A percentile compares a stretch with the other conserved stretches of the same genome.
phyloP scores from a whole-genome alignment of 2,329 filamentous ascomycete genomes.

The Penicillium sp. region DNA sequence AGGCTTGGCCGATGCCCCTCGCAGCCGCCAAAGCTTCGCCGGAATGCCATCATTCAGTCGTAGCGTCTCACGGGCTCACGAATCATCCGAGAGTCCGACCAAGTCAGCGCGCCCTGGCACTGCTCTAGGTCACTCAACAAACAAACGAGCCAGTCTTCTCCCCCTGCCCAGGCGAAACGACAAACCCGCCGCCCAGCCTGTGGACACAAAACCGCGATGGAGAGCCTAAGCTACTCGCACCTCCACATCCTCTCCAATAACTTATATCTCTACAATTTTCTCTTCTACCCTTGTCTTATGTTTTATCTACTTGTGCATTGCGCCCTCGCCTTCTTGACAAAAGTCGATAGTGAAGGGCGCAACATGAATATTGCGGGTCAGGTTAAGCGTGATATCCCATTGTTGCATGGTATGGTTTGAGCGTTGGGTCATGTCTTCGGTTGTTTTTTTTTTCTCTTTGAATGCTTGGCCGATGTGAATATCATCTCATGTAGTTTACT shows the following conservation, averaged over 20 bases:
- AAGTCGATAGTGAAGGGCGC: neutral
- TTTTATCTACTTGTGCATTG: slow-evolving; percentile 13
- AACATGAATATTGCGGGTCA: slow-evolving; percentile 19
- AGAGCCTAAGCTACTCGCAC: slow-evolving; percentile 12
- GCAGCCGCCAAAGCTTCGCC: slow-evolving; percentile 41
- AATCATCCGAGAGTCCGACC: slow-evolving; percentile 25
- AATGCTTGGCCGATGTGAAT: slow-evolving; percentile 13
- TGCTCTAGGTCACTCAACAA: slow-evolving; percentile 38
- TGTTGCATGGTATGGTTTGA: slow-evolving; percentile 25
- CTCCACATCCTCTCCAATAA: neutral
- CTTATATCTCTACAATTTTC: neutral
- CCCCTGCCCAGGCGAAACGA: slow-evolving; percentile 37
- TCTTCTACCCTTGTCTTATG: slow-evolving; percentile 11
- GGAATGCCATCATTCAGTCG: slow-evolving; percentile 30
- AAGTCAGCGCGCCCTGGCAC: slow-evolving; percentile 38
- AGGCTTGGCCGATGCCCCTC: slow-evolving; percentile 30
- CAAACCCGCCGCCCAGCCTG: slow-evolving; percentile 25
- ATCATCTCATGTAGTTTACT: slow-evolving; percentile 21
- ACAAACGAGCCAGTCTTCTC: slow-evolving; percentile 40
- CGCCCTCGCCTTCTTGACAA: neutral
- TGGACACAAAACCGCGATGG: slow-evolving; percentile 38
- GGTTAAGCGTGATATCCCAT: slow-evolving; percentile 28
- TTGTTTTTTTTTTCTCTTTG: slow-evolving; percentile 7
- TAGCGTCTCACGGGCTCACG: slow-evolving; percentile 24
- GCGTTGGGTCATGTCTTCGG: slow-evolving; percentile 17